Evolutionary conservation across 1,284 basidiomycete genomes (phyloP).

Genomic region (Microstroma glucosiphilum): DNA sequence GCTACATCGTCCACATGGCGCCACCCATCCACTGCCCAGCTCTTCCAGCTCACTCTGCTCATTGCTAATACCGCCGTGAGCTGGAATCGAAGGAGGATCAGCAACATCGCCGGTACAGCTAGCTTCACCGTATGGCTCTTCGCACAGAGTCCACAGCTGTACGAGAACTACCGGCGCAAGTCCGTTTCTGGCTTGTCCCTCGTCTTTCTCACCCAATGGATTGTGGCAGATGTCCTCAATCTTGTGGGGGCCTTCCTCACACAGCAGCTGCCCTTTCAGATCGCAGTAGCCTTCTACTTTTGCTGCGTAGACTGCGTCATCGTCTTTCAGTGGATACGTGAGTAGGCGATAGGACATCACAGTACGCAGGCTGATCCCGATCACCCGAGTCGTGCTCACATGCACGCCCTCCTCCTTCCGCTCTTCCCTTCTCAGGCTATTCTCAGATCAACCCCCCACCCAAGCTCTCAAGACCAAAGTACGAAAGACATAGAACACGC

Average conservation of each 20-base stretch:
- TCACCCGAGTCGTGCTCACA: not conserved
- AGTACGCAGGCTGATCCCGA: not conserved
- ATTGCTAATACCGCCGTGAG: too few relatives aligned
- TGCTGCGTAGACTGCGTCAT: constrained; percentile 40
- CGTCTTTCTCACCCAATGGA: constrained; percentile 49
- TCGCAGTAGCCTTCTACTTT: constrained; percentile 41
- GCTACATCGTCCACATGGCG: too few relatives aligned
- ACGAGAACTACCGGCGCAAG: constrained; percentile 38
- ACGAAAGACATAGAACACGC: not conserved
- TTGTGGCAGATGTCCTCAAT: constrained; percentile 47
- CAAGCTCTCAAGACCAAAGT: not conserved
- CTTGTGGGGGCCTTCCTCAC: constrained; percentile 43
- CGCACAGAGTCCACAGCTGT: constrained; percentile 47
- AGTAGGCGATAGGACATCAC: not conserved
- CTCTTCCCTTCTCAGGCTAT: not conserved
- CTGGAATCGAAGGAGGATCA: constrained; percentile 26
- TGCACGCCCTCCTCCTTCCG: not conserved
- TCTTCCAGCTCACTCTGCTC: too few relatives aligned
- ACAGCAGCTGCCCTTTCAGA: constrained; percentile 44
- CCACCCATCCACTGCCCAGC: too few relatives aligned
- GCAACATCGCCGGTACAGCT: constrained; percentile 29
- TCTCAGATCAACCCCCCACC: not conserved
- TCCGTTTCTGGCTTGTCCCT: constrained; percentile 42
- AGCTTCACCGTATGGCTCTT: constrained; percentile 46
- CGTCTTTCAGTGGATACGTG: constrained; percentile 23